Percentiles rank a stretch among this genome's conserved stretches.
Evolutionary conservation across 306 rosid species (phyloP).

Genomic region (Pyrus bretschneideri): DNA sequence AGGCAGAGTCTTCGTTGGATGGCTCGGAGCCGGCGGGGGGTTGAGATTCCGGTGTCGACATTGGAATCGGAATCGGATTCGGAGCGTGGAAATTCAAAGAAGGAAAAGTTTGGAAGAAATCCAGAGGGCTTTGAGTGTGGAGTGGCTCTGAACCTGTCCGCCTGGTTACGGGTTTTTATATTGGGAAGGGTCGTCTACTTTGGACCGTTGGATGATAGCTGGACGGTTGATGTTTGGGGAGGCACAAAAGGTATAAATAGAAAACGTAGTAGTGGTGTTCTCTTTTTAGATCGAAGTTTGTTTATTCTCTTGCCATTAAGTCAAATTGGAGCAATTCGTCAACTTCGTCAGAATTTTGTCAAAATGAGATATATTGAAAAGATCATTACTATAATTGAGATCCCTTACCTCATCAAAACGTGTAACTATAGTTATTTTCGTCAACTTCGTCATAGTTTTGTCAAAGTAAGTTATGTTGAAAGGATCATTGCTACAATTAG

Average conservation of each 20-base stretch:
- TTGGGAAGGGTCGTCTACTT: not conserved
- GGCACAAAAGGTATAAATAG: too few relatives aligned
- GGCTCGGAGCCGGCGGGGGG: not conserved
- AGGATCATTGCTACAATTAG: too few relatives aligned
- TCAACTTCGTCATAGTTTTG: too few relatives aligned
- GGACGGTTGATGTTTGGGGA: not conserved
- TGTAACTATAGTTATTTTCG: accelerated
- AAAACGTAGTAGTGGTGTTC: too few relatives aligned
- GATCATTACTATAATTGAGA: accelerated
- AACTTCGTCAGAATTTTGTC: accelerated
- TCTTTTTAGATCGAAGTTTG: too few relatives aligned
- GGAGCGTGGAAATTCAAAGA: not conserved
- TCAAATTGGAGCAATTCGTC: too few relatives aligned
- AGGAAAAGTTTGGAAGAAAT: not conserved
- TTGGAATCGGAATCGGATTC: not conserved
- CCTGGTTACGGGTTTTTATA: not conserved
- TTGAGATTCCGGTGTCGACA: not conserved
- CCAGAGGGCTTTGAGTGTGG: not conserved
- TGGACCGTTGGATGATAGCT: not conserved
- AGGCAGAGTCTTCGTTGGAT: constrained; percentile 24
- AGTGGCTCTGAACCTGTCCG: not conserved
- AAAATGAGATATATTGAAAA: accelerated
- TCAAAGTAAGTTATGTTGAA: too few relatives aligned
- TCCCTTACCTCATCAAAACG: accelerated
- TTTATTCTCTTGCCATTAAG: too few relatives aligned